phyloP scores from a whole-genome alignment of 352 stramenopile genomes.

The Blastocystis sp. region DNA sequence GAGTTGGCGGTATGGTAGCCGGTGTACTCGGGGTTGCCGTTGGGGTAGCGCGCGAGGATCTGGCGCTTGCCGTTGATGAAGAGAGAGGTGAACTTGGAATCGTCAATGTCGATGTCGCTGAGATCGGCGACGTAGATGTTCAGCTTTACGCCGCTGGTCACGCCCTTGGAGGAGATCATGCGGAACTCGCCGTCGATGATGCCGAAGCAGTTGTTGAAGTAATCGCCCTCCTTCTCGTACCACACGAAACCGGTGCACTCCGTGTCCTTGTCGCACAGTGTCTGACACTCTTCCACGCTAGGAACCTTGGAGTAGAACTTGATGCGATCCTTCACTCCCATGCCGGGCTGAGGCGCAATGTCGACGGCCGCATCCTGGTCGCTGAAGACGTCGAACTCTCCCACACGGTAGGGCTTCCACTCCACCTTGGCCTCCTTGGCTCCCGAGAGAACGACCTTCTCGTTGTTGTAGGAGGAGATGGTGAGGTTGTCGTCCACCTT shows the following conservation, averaged over 20 bases:
- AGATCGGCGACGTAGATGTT: slow-evolving; percentile 68
- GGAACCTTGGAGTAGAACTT: slow-evolving; percentile 19
- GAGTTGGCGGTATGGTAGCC: slow-evolving; percentile 53
- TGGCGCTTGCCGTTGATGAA: slow-evolving; percentile 68
- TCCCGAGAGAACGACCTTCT: slow-evolving; percentile 53
- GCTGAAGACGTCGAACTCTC: slow-evolving; percentile 62
- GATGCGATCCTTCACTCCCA: slow-evolving; percentile 17
- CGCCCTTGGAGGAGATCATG: background rate
- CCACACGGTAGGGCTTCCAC: slow-evolving; percentile 61
- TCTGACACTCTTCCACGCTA: slow-evolving; percentile 54
- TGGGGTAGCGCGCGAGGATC: slow-evolving; percentile 63
- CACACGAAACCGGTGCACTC: slow-evolving; percentile 50
- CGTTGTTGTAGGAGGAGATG: slow-evolving; percentile 69
- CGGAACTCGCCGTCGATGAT: slow-evolving; percentile 63
- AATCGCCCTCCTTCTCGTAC: slow-evolving; percentile 56
- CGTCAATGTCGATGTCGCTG: slow-evolving; percentile 29
- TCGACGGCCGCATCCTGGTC: slow-evolving; percentile 18
- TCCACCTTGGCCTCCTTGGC: slow-evolving; percentile 61
- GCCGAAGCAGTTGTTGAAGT: slow-evolving; percentile 64
- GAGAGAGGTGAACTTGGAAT: slow-evolving; percentile 20
- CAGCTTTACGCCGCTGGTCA: slow-evolving; percentile 47
- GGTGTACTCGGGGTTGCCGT: slow-evolving; percentile 63
- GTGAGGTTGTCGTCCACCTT: slow-evolving; percentile 46
- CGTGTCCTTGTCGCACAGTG: slow-evolving; percentile 40
- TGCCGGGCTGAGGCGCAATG: slow-evolving; percentile 25